Evolutionary conservation across 495 filamentous ascomycete genomes (phyloP).

Genomic region (Umbilicaria muhlenbergii): DNA sequence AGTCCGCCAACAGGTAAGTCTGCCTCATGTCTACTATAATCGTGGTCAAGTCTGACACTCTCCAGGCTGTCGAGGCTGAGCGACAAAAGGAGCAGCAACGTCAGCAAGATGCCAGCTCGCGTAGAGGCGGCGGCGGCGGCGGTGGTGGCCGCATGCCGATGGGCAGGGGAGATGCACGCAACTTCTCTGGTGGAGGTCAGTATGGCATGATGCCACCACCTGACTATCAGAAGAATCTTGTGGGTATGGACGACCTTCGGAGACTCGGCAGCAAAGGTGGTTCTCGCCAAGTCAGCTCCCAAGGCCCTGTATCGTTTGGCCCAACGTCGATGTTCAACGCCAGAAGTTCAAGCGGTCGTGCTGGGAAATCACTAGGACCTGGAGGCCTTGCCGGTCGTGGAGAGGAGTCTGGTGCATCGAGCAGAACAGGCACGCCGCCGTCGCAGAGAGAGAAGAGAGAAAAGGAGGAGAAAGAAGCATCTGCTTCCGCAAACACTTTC

Average conservation of each 20-base stretch:
- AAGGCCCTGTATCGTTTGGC: constrained; percentile 39
- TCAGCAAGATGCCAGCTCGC: constrained; percentile 26
- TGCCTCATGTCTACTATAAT: not conserved
- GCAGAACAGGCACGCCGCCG: constrained; percentile 76
- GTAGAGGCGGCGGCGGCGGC: constrained; percentile 31
- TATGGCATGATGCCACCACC: constrained; percentile 47
- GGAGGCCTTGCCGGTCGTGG: constrained; percentile 52
- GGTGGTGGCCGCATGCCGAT: constrained; percentile 39
- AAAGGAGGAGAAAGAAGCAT: constrained; percentile 49
- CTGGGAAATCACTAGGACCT: constrained; percentile 39
- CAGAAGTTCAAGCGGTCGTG: constrained; percentile 73
- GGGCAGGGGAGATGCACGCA: constrained; percentile 76
- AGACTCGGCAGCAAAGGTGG: constrained; percentile 49
- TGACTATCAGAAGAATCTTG: constrained; percentile 59
- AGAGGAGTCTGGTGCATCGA: constrained; percentile 71
- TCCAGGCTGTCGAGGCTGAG: constrained; percentile 54
- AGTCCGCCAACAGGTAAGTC: constrained; percentile 65
- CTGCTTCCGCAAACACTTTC: constrained; percentile 71
- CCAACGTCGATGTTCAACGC: constrained; percentile 62
- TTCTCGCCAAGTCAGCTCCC: constrained; percentile 44
- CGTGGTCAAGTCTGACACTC: constrained; percentile 5
- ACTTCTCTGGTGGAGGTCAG: constrained; percentile 50
- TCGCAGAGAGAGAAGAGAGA: constrained; percentile 37
- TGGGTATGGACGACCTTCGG: constrained; percentile 79
- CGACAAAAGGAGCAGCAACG: constrained; percentile 42